Evolutionary conservation across 495 filamentous ascomycete genomes (phyloP).

Genomic region (Xylaria longipes): DNA sequence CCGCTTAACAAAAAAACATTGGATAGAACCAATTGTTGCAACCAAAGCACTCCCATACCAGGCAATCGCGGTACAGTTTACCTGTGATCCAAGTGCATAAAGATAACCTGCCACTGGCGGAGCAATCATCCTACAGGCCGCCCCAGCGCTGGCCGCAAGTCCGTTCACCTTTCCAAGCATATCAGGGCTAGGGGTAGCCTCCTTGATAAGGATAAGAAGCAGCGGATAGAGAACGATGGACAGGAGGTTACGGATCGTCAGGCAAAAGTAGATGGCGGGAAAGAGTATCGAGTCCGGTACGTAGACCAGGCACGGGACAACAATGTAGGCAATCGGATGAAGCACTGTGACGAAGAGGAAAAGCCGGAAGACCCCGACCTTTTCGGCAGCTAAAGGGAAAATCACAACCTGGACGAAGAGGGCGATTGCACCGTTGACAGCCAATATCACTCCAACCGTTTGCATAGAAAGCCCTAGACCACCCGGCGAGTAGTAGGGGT

Average conservation of each 20-base stretch:
- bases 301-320: constrained; percentile 72
- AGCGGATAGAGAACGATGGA: constrained; percentile 80
- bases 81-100: constrained; percentile 69
- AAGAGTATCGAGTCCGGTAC: constrained; percentile 65
- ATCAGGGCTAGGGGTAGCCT: constrained; percentile 71
- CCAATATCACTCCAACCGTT: constrained; percentile 79
- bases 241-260: constrained; percentile 75
- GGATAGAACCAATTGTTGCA: constrained; percentile 70
- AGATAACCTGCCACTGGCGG: constrained; percentile 78
- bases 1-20: constrained; percentile 69
- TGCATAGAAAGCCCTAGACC: constrained; percentile 76
- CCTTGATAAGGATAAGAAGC: constrained; percentile 82
- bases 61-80: constrained; percentile 74
- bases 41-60: constrained; percentile 81
- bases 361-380: constrained; percentile 74
- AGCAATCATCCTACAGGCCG: constrained; percentile 76
- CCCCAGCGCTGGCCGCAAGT: constrained; percentile 78
- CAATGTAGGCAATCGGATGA: constrained; percentile 77
- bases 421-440: constrained; percentile 77
- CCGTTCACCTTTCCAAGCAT: constrained; percentile 82
- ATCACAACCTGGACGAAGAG: constrained; percentile 78
- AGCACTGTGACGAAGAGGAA: constrained; percentile 75
- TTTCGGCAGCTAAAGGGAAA: constrained; percentile 73
- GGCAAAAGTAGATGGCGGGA: constrained; percentile 73
- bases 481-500: constrained; percentile 68